Conservation (phyloP, 2,329 filamentous ascomycete genomes). For the Colletotrichum tamarilloi region DNA sequence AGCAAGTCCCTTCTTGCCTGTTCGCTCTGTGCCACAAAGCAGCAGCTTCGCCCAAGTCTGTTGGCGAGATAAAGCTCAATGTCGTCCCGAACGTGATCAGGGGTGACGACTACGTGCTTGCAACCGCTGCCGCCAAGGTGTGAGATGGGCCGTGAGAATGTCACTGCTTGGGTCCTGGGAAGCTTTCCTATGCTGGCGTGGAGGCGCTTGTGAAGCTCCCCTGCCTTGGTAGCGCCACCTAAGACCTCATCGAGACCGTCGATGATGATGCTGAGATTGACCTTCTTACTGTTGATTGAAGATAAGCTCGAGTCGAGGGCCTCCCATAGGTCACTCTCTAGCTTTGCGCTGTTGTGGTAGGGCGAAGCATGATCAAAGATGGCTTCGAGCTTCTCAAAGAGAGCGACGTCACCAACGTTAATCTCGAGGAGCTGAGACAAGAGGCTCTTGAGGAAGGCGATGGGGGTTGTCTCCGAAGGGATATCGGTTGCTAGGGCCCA, state of each 20-base stretch:
- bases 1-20: constrained; percentile 39
- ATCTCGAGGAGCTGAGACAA: constrained; percentile 51
- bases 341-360: constrained; percentile 39
- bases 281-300: constrained; percentile 42
- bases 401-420: constrained; percentile 49
- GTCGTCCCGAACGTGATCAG: constrained; percentile 46
- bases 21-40: constrained; percentile 35
- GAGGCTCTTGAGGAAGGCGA: constrained; percentile 49
- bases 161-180: constrained; percentile 45
- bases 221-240: constrained; percentile 39
- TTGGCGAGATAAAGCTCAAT: constrained; percentile 44
- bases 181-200: constrained; percentile 43
- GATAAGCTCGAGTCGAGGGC: constrained; percentile 46
- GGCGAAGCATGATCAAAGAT: constrained; percentile 42
- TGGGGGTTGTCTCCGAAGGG: constrained; percentile 42
- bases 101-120: constrained; percentile 46
- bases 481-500: constrained; percentile 41
- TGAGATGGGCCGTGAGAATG: constrained; percentile 48
- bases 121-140: constrained; percentile 43
- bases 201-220: constrained; percentile 45
- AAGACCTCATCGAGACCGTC: constrained; percentile 51
- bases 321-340: constrained; percentile 47
- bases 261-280: constrained; percentile 47
- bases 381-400: constrained; percentile 46
- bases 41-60: constrained; percentile 39